A percentile compares a stretch with the other conserved stretches of the same genome.
phyloP scores from a whole-genome alignment of 345 rosid species.

The Gossypium herbaceum region DNA sequence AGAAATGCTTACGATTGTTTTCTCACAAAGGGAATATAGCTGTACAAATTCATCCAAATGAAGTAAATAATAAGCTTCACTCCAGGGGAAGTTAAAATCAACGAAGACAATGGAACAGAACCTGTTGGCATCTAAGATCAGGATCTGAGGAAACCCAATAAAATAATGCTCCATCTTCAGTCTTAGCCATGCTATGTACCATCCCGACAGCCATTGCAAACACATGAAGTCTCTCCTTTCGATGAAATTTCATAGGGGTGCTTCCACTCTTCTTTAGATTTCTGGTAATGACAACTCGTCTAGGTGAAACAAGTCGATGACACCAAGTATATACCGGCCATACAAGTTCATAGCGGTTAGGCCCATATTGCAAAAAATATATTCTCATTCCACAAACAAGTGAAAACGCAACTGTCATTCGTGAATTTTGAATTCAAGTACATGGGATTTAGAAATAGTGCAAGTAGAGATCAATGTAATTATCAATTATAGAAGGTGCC shows the following conservation, averaged over 20 bases:
- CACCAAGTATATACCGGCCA: constrained; percentile 92
- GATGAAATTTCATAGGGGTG: constrained; percentile 66
- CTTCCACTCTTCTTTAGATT: constrained; percentile 70
- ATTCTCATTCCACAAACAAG: not conserved
- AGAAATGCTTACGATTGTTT: constrained; percentile 64
- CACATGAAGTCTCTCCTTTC: constrained; percentile 62
- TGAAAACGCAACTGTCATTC: not conserved
- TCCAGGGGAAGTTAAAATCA: not conserved
- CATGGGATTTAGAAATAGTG: not conserved
- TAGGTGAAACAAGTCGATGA: constrained; percentile 91
- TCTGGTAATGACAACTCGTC: constrained; percentile 67
- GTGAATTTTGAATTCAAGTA: constrained; percentile 5
- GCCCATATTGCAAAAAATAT: not conserved
- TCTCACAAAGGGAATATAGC: constrained; percentile 61
- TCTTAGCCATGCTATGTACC: constrained; percentile 86
- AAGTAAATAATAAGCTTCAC: not conserved
- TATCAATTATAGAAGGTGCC: not conserved
- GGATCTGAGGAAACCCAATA: constrained; percentile 91
- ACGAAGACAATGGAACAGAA: constrained; percentile 19
- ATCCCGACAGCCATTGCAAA: constrained; percentile 83
- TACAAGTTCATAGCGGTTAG: not conserved
- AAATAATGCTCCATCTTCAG: constrained; percentile 89
- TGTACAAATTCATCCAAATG: constrained; percentile 23
- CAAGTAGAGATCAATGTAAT: not conserved
- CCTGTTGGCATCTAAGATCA: constrained; percentile 90